Evolutionary conservation across 768 basidiomycete species (phyloP).

Genomic region (Hygrophorus pudorinus): DNA sequence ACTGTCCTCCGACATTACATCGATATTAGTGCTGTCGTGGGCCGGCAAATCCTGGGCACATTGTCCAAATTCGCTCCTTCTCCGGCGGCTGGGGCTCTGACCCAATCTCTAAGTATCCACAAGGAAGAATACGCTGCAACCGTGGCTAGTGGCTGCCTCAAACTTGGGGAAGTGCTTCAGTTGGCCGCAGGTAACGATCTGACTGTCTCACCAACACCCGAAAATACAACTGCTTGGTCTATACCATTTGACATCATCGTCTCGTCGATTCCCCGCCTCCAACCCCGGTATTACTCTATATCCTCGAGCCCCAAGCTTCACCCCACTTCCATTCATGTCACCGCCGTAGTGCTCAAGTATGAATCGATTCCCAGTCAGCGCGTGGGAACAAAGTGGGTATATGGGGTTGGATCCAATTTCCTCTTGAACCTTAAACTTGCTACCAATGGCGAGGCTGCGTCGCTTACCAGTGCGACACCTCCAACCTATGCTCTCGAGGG

Average conservation of each 20-base stretch:
- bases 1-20: conserved; percentile 95
- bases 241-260: conserved; percentile 98
- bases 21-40: conserved; percentile 90
- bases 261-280: conserved; percentile 85
- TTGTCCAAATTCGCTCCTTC: conserved; percentile 85
- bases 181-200: conserved; percentile 78
- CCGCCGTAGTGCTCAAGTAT: conserved; percentile 92
- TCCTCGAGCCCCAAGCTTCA: conserved; percentile 93
- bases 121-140: conserved; percentile 81
- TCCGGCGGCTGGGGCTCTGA: conserved; percentile 59
- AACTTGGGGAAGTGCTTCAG: conserved; percentile 88
- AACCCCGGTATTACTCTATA: conserved; percentile 97
- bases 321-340: conserved; percentile 87
- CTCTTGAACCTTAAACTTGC: conserved; percentile 85
- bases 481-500: conserved; percentile 75
- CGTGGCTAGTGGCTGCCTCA: conserved; percentile 75
- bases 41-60: conserved; percentile 85
- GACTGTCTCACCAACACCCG: conserved; percentile 40
- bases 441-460: conserved; percentile 43
- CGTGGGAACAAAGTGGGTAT: conserved; percentile 57
- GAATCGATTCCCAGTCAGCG: conserved; percentile 49
- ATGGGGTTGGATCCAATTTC: conserved; percentile 93
- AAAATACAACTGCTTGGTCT: conserved; percentile 75
- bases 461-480: conserved; percentile 36
- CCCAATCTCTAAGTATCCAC: conserved; percentile 72